Evolutionary conservation across 1,284 basidiomycete species (phyloP), one percentile per base, ranked within the genome.

Genomic region (Tylopilus sp.): DNA sequence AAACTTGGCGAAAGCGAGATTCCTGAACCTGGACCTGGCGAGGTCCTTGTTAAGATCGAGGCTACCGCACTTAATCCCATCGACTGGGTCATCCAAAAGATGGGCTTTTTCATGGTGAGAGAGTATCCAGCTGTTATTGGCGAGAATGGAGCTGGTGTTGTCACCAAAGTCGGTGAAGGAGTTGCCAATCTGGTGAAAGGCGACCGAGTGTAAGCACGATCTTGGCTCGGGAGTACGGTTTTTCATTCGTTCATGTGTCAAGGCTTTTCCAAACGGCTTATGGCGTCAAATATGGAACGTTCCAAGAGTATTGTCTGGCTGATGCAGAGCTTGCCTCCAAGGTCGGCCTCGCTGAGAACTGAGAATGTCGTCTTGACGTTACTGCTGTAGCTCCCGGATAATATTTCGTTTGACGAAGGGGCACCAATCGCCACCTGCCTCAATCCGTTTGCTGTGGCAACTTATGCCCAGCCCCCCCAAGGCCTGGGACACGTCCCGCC

Each of bases 231-330:
- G 9, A 41, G 36, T n/a, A 5, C 6, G 9, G n/a, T 24, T 44
- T 15, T 32, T 52, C 1, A 55, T 38, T 26, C 49, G 29, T 38
- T 5, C 32, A 18, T 41, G 18, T 16, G 3, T 26, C 15, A 36
- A 74, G 61, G 54, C 58, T 67, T 8, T 72, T 74, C 56, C 54
- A 60, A n/a, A 29, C 69, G 33, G 22, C 57, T 4, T 66, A 55
- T n/a, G 60, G 36, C 4, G 36, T 15, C 15, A 61, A 65, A 10
- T 60, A 62, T 39, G 57, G 38, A 9, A 60, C 81, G 0, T 86
- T 81, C 70, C 84, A 88, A 74, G 81, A 88, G 66, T 86, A 84
- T 62, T 72, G 79, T 15, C 62, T 83, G 19, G 74, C 75, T 0
- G 65, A 74, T 41, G 79, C 81, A 15, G 77, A 78, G 1, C 70